Percentiles rank a stretch among this genome's conserved stretches.
phyloP scores from a whole-genome alignment of 1,284 basidiomycete genomes.

The Mixia osmundae region DNA sequence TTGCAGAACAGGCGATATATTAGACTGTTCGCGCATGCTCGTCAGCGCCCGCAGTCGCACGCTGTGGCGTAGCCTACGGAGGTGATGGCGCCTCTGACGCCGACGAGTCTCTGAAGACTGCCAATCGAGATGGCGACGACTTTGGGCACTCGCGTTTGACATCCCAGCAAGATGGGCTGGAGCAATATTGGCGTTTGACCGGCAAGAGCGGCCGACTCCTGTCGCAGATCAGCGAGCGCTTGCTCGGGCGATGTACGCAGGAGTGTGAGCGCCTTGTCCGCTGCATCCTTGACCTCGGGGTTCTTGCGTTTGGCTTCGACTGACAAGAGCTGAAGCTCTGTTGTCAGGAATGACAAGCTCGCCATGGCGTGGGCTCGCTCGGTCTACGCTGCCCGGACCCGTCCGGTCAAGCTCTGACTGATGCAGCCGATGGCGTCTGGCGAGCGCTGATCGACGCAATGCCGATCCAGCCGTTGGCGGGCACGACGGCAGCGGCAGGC shows the following conservation, averaged over 20 bases:
- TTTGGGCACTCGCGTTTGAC: constrained; percentile 77
- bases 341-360: too few species aligned
- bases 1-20: constrained; percentile 49
- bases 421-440: too few species aligned
- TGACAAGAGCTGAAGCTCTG: constrained; percentile 38
- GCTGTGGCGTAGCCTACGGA: background rate
- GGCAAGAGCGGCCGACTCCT: constrained; percentile 6
- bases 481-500: too few species aligned
- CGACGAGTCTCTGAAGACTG: constrained; percentile 71
- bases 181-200: constrained; percentile 28
- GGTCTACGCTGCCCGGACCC: too few species aligned
- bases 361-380: too few species aligned
- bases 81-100: constrained; percentile 52
- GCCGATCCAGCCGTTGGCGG: too few species aligned
- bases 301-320: constrained; percentile 58
- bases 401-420: too few species aligned
- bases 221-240: constrained; percentile 11
- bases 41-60: background rate
- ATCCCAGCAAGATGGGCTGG: constrained; percentile 76
- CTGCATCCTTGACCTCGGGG: constrained; percentile 48
- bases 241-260: constrained; percentile 14
- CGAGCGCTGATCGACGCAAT: too few species aligned
- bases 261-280: constrained; percentile 16
- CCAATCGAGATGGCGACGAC: constrained; percentile 77
- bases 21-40: constrained; percentile 30